phyloP scores from a whole-genome alignment of 2,329 filamentous ascomycete species.

The Ustulina deusta region DNA sequence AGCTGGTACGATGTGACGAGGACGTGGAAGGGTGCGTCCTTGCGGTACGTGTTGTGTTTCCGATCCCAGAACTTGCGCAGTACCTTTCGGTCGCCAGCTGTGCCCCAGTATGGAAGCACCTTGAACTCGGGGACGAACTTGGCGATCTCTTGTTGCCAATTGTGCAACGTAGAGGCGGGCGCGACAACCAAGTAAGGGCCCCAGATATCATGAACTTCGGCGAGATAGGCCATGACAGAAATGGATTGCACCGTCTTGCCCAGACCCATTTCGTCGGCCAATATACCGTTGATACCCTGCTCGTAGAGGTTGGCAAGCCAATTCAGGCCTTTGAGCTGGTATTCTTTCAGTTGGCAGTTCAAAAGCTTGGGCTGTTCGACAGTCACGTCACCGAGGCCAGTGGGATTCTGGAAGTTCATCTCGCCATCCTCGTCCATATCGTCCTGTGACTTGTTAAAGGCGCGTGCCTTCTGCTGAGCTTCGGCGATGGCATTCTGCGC shows the following conservation, averaged over 20 bases:
- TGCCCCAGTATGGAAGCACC: constrained; percentile 97
- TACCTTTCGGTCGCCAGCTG: constrained; percentile 91
- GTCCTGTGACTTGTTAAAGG: constrained; percentile 83
- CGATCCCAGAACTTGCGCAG: constrained; percentile 99
- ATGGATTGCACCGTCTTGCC: constrained; percentile 99
- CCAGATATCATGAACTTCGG: constrained; percentile 98
- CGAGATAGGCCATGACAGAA: constrained; percentile 98
- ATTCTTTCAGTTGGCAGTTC: constrained; percentile 95
- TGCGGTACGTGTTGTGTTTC: constrained; percentile 95
- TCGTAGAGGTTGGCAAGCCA: constrained; percentile 99
- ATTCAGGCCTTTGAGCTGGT: constrained; percentile 98
- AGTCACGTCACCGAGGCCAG: constrained; percentile 91
- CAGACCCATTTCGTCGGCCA: constrained; percentile 99
- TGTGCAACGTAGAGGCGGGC: constrained; percentile 95
- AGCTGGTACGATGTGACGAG: constrained; percentile 97
- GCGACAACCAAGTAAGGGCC: constrained; percentile 97
- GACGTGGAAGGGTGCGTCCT: constrained; percentile 94
- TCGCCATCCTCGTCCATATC: constrained; percentile 91
- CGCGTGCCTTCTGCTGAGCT: constrained; percentile 90
- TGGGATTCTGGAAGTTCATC: constrained; percentile 99
- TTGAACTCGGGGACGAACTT: constrained; percentile 96
- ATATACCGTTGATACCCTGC: constrained; percentile 98
- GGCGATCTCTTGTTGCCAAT: constrained; percentile 98
- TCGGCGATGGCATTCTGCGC: constrained; percentile 96
- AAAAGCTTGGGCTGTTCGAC: constrained; percentile 95